Conservation (phyloP, 441 rosid genomes). For the Arabidopsis hybrid region DNA sequence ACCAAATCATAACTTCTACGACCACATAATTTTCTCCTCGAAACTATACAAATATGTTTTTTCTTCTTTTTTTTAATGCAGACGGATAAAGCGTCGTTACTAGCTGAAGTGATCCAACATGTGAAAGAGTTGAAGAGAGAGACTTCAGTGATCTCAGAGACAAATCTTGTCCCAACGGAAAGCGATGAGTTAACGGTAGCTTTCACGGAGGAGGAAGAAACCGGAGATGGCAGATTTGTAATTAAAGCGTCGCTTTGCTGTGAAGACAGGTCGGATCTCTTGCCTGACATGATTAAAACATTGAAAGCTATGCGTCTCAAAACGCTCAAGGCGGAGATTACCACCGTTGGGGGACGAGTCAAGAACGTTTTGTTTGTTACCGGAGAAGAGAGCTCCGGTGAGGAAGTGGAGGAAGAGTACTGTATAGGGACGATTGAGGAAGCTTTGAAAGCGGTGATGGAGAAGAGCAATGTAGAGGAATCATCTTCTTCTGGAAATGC, state of each 20-base stretch:
- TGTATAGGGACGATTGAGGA: slow-evolving; percentile 82
- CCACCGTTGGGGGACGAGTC: slow-evolving; percentile 88
- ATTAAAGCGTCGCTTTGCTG: slow-evolving; percentile 94
- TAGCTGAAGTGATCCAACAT: slow-evolving; percentile 97
- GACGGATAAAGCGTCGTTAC: slow-evolving; percentile 98
- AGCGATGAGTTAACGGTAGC: slow-evolving; percentile 84
- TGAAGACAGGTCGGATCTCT: slow-evolving; percentile 86
- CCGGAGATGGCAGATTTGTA: slow-evolving; percentile 73
- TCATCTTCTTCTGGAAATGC: slow-evolving; percentile 77
- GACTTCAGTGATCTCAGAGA: slow-evolving; percentile 80
- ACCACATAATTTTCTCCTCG: slow-evolving; percentile 44
- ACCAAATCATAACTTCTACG: slow-evolving; percentile 44
- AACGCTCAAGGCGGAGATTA: slow-evolving; percentile 90
- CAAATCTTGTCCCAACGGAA: slow-evolving; percentile 85
- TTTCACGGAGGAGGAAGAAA: slow-evolving; percentile 50
- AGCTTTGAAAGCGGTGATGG: slow-evolving; percentile 91
- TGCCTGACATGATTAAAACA: slow-evolving; percentile 88
- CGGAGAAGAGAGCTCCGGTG: slow-evolving; percentile 65
- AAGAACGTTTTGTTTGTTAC: slow-evolving; percentile 88
- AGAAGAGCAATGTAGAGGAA: slow-evolving; percentile 72
- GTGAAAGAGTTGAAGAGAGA: slow-evolving; percentile 89
- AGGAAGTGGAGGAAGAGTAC: slow-evolving; percentile 56
- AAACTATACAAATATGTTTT: slow-evolving; percentile 29
- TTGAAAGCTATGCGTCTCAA: slow-evolving; percentile 77
- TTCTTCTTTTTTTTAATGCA: slow-evolving; percentile 27